Conservation (phyloP, 176 grass and related monocot genomes). For the Triticum timopheevii region DNA sequence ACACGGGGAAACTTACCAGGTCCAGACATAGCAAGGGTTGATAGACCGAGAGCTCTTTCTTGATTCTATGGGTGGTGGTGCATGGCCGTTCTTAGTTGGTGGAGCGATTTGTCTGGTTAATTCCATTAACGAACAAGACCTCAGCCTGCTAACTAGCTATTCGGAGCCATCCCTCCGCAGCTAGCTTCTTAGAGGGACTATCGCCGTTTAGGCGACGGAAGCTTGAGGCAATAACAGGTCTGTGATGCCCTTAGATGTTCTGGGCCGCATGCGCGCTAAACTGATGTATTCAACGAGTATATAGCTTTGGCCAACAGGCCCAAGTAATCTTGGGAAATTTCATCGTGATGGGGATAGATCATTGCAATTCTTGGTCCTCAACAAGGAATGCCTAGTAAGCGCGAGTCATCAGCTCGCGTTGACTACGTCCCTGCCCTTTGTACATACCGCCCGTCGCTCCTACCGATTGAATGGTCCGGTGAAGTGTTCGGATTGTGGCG, state of each 20-base stretch:
- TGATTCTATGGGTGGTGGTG: conserved; percentile 55
- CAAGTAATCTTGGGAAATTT: conserved; percentile 79
- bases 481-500: no score
- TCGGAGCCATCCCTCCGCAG: conserved; percentile 51
- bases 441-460: no score
- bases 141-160: neutral
- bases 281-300: conserved; percentile 81
- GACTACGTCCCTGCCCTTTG: no score
- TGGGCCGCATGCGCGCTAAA: conserved; percentile 61
- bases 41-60: conserved; percentile 48
- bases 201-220: neutral
- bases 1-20: conserved; percentile 53
- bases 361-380: conserved; percentile 95
- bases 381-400: conserved; percentile 84
- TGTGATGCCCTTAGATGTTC: conserved; percentile 85
- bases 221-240: conserved; percentile 79
- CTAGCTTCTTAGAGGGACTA: conserved; percentile 76
- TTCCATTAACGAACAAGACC: no score
- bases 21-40: conserved; percentile 67
- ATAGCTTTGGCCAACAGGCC: conserved; percentile 63
- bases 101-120: no score
- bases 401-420: conserved; percentile 20
- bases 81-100: no score
- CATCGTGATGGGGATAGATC: conserved; percentile 93
- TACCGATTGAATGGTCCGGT: no score